phyloP scores from a whole-genome alignment of 257 asterid species.

The Solanum virginianum region DNA sequence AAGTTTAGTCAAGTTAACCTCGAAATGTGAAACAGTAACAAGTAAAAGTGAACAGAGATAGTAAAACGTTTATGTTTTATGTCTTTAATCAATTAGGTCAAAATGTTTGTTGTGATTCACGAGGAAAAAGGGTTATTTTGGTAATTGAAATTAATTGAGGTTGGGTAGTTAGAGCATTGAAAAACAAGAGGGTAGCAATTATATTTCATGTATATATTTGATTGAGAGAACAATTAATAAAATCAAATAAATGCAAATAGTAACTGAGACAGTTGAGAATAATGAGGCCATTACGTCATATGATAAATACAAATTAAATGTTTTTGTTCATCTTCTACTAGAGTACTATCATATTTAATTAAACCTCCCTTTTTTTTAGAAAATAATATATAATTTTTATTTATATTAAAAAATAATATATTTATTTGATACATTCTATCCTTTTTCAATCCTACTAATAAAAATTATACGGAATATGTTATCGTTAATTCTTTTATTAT shows the following conservation, averaged over 20 bases:
- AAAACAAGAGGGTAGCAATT: not conserved
- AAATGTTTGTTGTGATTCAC: not conserved
- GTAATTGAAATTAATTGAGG: conserved; percentile 6
- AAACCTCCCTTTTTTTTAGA: not conserved
- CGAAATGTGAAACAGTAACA: too few species aligned
- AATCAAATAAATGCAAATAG: conserved; percentile 74
- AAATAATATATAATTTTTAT: not conserved
- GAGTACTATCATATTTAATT: not conserved
- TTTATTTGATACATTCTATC: too few species aligned
- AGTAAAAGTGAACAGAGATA: too few species aligned
- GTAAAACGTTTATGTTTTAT: too few species aligned
- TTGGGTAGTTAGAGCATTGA: conserved; percentile 37
- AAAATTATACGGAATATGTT: too few species aligned
- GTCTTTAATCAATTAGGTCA: too few species aligned
- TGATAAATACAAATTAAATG: conserved; percentile 67
- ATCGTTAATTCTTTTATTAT: too few species aligned
- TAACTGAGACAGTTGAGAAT: conserved; percentile 85
- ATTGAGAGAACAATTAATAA: conserved; percentile 24
- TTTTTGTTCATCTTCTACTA: not conserved
- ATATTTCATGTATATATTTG: not conserved
- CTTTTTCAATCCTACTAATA: too few species aligned
- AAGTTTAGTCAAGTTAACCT: too few species aligned
- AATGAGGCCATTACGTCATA: conserved; percentile 60
- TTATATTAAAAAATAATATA: not conserved
- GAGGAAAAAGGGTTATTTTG: conserved; percentile 12